These are phyloP conservation scores for Vitis amurensis DNA, from an alignment of 164 flowering plant genomes.

Conservation along the genomic window DNA sequence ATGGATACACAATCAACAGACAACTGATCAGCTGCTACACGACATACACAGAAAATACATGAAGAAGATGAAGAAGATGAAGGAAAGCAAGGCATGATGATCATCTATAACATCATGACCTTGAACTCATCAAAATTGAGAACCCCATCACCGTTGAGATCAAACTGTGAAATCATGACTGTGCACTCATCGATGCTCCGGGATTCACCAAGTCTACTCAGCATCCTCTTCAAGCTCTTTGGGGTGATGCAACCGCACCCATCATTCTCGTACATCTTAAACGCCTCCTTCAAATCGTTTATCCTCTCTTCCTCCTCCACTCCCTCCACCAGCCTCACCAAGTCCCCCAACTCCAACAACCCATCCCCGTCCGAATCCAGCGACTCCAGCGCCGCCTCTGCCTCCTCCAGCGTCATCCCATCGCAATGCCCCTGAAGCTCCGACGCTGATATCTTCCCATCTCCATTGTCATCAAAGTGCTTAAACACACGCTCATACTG, in stretches of 20 bases:
- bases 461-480: constrained; percentile 34
- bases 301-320: constrained; percentile 37
- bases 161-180: constrained; percentile 45
- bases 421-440: constrained; percentile 34
- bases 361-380: constrained; percentile 42
- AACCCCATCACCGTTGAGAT: constrained; percentile 59
- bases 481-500: constrained; percentile 35
- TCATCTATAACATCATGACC: constrained; percentile 38
- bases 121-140: constrained; percentile 55
- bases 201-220: constrained; percentile 31
- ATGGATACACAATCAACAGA: background rate
- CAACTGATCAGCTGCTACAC: too few relatives aligned
- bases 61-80: background rate
- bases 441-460: constrained; percentile 34
- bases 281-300: constrained; percentile 40
- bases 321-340: constrained; percentile 31
- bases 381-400: constrained; percentile 23
- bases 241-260: constrained; percentile 41
- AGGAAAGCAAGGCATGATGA: background rate
- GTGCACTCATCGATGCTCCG: constrained; percentile 28
- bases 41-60: background rate
- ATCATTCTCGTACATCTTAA: constrained; percentile 45
- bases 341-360: constrained; percentile 36
- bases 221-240: constrained; percentile 43
- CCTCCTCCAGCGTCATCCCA: constrained; percentile 18